A percentile compares a stretch with the other conserved stretches of the same genome.
phyloP scores from a whole-genome alignment of 306 rosid species.

The Vicia sativa region DNA sequence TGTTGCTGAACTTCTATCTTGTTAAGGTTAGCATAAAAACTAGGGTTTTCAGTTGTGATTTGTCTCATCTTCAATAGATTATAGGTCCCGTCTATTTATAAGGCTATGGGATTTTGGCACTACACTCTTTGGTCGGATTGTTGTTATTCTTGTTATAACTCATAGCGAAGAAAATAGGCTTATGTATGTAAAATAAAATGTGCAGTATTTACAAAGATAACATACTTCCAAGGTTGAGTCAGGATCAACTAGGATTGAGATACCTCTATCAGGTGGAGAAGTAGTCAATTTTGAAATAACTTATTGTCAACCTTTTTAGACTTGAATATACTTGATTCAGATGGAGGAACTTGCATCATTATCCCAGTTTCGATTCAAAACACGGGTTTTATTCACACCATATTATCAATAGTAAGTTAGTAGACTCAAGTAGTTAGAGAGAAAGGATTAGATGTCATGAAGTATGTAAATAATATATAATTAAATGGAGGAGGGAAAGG shows the following conservation, averaged over 20 bases:
- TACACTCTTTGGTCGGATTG: too few relatives aligned
- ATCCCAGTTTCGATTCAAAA: background rate
- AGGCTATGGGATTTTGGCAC: too few relatives aligned
- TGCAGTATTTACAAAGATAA: background rate
- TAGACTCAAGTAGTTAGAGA: background rate
- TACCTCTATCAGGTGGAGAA: background rate
- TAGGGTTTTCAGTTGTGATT: too few relatives aligned
- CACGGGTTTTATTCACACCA: background rate
- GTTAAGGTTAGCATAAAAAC: too few relatives aligned
- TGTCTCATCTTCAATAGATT: too few relatives aligned
- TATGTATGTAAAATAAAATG: too few relatives aligned
- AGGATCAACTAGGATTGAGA: too few relatives aligned
- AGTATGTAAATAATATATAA: background rate
- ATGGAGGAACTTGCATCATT: background rate
- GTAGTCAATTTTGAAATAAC: background rate
- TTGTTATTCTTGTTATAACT: too few relatives aligned
- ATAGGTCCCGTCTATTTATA: too few relatives aligned
- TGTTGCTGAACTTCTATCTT: too few relatives aligned
- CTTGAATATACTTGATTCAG: background rate
- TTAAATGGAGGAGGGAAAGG: background rate
- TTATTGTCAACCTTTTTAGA: background rate
- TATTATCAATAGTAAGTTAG: background rate
- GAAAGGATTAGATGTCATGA: background rate
- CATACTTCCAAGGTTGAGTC: too few relatives aligned
- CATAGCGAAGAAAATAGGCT: too few relatives aligned